Conservation (phyloP, 768 basidiomycete genomes). For the Galerina marginata region DNA sequence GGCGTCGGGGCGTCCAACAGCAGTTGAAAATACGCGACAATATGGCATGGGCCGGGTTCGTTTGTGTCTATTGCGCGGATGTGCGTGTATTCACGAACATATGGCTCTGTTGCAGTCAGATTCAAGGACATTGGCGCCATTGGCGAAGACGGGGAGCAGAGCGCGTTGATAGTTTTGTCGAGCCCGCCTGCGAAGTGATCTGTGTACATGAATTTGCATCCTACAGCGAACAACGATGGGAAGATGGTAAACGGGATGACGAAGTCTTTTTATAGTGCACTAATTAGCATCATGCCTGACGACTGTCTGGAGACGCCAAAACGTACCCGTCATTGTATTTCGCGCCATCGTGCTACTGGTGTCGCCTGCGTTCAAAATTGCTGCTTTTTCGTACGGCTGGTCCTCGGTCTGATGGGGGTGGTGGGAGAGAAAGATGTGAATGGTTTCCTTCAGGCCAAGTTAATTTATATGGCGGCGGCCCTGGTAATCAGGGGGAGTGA, state of each 20-base stretch:
- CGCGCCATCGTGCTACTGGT: not conserved
- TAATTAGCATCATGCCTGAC: not conserved
- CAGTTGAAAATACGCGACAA: slow-evolving; percentile 12
- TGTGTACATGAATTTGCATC: slow-evolving; percentile 11
- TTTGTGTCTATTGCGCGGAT: slow-evolving; percentile 5
- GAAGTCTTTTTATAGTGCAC: not conserved
- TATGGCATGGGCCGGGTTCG: not conserved
- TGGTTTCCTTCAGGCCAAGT: too few species aligned
- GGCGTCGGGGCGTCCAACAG: slow-evolving; percentile 5
- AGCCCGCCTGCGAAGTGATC: slow-evolving; percentile 10
- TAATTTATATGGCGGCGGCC: too few species aligned
- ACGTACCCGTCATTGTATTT: slow-evolving; percentile 4
- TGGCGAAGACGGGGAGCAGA: slow-evolving; percentile 4
- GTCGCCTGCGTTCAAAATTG: too few species aligned
- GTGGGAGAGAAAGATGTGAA: too few species aligned
- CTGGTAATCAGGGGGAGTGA: too few species aligned
- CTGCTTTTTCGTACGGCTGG: too few species aligned
- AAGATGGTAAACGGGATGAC: slow-evolving; percentile 1
- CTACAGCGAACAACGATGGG: slow-evolving; percentile 6
- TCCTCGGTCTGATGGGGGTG: too few species aligned
- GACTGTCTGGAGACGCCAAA: not conserved
- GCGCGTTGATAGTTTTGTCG: slow-evolving; percentile 7
- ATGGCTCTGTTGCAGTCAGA: not conserved
- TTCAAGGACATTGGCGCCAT: not conserved
- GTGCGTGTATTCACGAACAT: slow-evolving; percentile 4